Evolutionary conservation across 202 grass and related monocot genomes (phyloP), one percentile per base, ranked within the genome.

Genomic region (Panicum hallii): DNA sequence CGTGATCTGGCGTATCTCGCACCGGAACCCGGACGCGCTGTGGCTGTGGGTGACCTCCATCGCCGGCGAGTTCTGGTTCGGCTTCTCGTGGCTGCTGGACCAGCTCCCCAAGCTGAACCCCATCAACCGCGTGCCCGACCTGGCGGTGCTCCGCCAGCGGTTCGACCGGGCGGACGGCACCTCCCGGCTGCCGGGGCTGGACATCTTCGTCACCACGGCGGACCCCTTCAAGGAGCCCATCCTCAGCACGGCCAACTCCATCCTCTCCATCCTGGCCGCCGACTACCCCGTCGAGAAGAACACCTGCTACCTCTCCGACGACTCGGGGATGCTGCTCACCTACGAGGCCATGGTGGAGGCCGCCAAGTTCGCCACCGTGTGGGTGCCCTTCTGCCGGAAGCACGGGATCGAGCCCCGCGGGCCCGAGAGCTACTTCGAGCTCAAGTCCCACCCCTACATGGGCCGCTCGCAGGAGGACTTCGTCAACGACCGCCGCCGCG

Each of bases 11-110:
- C 80, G 94, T 42, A 88, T 96, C 64, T 23, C 49, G 57, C 94
- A 93, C 81, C 84, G 89, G 41, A 96, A 96, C 74, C 78, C 84
- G 2, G 94, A 96, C 53, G 91, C 94, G 32, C 13, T 82, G 47
- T 96, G 94, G 94, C 89, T 96, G 68, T 96, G 94, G 94, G 91
- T 90, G 32, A 96, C 92, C 3, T 93, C 94, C 3, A 90, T 96
- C 77, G 79, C 86, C 4, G 92, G 94, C 50, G 94, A 96, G 87
- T 87, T 96, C 80, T 96, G 94, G 94, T 96, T 96, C 82, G 88
- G 91, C 0, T 89, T 96, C 78, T 91, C 94, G 0, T 96, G 94
- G 94, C 77, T 96, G 26, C 94, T 96, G 0, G 94, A 96, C 45
- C 94, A 96, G 84, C 84, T 96, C 0, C 86, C 87, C 3, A 96